Evolutionary conservation across 345 rosid genomes (phyloP).

Genomic region (Noccaea bulbosa): DNA sequence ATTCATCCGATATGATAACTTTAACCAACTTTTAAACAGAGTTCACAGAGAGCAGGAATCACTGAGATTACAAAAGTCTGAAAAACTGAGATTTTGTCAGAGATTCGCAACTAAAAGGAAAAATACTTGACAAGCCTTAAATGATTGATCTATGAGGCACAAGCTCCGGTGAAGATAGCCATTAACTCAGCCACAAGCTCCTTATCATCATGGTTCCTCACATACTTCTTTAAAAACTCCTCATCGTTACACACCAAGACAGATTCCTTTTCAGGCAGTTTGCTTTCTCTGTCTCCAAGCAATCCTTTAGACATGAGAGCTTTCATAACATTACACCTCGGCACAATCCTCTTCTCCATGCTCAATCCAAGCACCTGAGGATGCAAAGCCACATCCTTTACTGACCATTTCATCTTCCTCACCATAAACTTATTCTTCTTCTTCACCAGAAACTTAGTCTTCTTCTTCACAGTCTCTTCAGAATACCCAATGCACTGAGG

Average conservation of each 20-base stretch:
- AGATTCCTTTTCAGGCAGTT: neutral
- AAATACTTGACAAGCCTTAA: neutral
- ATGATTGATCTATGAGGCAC: conserved; percentile 4
- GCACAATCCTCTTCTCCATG: conserved; percentile 44
- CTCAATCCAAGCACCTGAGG: conserved; percentile 33
- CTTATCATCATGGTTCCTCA: neutral
- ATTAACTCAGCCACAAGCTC: conserved; percentile 21
- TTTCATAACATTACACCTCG: conserved; percentile 42
- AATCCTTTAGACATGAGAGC: conserved; percentile 36
- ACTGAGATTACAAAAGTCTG: too few relatives aligned
- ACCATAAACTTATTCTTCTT: neutral
- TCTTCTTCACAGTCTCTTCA: neutral
- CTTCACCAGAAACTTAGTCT: conserved; percentile 43
- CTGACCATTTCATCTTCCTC: conserved; percentile 33
- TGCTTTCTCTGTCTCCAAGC: neutral
- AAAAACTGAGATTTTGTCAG: too few relatives aligned
- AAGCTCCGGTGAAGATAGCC: neutral
- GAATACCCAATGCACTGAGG: neutral
- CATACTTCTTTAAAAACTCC: neutral
- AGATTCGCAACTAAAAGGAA: neutral
- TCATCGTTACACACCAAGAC: neutral
- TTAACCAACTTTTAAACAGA: too few relatives aligned
- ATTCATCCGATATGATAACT: too few relatives aligned
- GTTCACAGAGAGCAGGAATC: too few relatives aligned
- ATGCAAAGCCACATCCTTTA: neutral